A percentile compares a stretch with the other conserved stretches of the same genome.
These are phyloP conservation scores for Apiospora malaysiana DNA, from an alignment of 2,329 filamentous ascomycete species.

Conservation along the genomic window DNA sequence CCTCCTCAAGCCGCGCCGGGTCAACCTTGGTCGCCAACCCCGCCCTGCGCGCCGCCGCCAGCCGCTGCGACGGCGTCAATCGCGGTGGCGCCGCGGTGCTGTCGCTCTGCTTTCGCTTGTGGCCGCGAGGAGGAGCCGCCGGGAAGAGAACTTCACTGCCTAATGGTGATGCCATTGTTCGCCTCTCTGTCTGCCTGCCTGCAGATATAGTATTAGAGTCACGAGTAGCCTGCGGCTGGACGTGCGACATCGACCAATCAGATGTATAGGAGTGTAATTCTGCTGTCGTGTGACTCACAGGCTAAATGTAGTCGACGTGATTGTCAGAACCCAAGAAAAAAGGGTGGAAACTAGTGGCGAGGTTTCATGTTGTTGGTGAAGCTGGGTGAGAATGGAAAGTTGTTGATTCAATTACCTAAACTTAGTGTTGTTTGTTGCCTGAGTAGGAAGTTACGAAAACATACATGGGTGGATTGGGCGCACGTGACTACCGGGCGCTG, in stretches of 20 bases:
- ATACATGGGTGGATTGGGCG: too few species aligned
- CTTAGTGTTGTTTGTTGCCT: too few species aligned
- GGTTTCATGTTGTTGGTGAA: not conserved
- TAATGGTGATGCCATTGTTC: not conserved
- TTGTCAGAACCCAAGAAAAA: not conserved
- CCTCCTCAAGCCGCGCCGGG: not conserved
- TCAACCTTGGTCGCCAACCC: constrained; percentile 14
- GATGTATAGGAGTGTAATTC: too few species aligned
- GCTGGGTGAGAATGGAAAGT: not conserved
- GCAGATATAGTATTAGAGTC: too few species aligned
- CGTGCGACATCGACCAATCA: too few species aligned
- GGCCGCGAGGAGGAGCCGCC: not conserved
- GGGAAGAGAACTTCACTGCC: not conserved
- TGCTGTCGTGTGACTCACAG: not conserved
- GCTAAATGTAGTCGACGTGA: too few species aligned
- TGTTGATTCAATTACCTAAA: not conserved
- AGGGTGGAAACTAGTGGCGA: not conserved
- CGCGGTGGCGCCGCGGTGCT: not conserved
- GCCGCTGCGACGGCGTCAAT: constrained; percentile 21
- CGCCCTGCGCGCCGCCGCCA: constrained; percentile 16
- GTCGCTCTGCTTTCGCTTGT: constrained; percentile 10
- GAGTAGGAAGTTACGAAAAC: not conserved
- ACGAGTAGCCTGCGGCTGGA: too few species aligned
- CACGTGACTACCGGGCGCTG: too few species aligned
- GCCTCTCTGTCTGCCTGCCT: too few species aligned